These are phyloP conservation scores for Auricularia heimuer DNA, from an alignment of 768 basidiomycete genomes.

Conservation along the genomic window DNA sequence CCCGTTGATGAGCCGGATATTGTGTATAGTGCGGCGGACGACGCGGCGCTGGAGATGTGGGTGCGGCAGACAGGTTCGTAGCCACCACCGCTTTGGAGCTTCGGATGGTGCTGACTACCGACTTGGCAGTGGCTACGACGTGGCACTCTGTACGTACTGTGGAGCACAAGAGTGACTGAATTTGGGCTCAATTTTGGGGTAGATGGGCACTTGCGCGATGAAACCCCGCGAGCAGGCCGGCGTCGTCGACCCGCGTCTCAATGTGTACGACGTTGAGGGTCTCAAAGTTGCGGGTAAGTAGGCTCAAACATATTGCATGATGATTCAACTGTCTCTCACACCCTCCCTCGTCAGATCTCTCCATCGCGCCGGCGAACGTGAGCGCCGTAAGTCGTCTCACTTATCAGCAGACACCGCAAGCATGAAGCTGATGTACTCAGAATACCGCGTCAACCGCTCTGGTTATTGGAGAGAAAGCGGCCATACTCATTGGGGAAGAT, in stretches of 20 bases:
- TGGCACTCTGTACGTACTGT: conserved; percentile 23
- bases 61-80: conserved; percentile 14
- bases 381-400: conserved; percentile 16
- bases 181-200: background rate
- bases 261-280: conserved; percentile 8
- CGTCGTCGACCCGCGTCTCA: conserved; percentile 11
- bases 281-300: conserved; percentile 18
- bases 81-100: background rate
- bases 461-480: conserved; percentile 52
- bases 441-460: conserved; percentile 37
- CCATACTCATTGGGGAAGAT: conserved; percentile 48
- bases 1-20: conserved; percentile 21
- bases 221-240: conserved; percentile 10
- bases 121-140: conserved; percentile 17
- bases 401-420: background rate
- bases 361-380: conserved; percentile 31
- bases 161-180: background rate
- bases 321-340: background rate
- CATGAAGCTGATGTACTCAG: conserved; percentile 5
- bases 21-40: conserved; percentile 25
- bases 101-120: background rate
- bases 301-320: too few species aligned
- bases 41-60: conserved; percentile 24
- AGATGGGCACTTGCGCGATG: conserved; percentile 22
- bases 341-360: conserved; percentile 21